Evolutionary conservation across 768 basidiomycete genomes (phyloP).

Genomic region (Gloeophyllum trabeum): DNA sequence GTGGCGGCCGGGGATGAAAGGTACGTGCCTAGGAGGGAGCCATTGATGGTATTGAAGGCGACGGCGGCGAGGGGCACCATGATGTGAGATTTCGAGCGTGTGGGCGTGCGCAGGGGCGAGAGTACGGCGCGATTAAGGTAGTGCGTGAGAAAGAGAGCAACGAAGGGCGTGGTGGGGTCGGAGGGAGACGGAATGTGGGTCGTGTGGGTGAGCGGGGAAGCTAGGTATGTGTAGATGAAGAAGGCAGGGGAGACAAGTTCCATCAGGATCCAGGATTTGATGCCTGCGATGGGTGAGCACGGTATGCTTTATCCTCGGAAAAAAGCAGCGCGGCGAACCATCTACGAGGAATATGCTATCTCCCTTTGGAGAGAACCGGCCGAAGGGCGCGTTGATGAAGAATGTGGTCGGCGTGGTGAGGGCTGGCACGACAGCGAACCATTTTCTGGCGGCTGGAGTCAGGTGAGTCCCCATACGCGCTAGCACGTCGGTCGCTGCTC

Average conservation of each 20-base stretch:
- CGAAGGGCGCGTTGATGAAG: constrained; percentile 68
- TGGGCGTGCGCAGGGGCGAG: constrained; percentile 71
- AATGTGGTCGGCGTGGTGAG: constrained; percentile 27
- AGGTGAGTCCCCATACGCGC: no score
- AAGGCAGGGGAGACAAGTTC: constrained; percentile 51
- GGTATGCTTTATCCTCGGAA: background rate
- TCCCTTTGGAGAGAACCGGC: constrained; percentile 47
- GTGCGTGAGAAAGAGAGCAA: constrained; percentile 54
- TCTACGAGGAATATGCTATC: constrained; percentile 42
- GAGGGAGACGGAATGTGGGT: constrained; percentile 18
- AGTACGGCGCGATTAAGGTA: constrained; percentile 78
- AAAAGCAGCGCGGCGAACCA: constrained; percentile 27
- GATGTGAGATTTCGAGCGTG: constrained; percentile 66
- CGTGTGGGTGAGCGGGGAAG: constrained; percentile 31
- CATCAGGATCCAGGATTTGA: constrained; percentile 68
- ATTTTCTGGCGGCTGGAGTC: constrained; percentile 32
- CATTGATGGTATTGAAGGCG: constrained; percentile 66
- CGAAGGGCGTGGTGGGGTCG: constrained; percentile 33
- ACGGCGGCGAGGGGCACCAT: constrained; percentile 43
- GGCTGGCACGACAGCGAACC: constrained; percentile 31
- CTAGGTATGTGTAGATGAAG: constrained; percentile 39
- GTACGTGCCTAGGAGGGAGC: constrained; percentile 57
- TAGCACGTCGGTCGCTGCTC: no score
- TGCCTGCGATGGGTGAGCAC: constrained; percentile 13
- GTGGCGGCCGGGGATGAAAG: constrained; percentile 47